Evolutionary conservation across 116 monocot species (phyloP), one percentile per base, ranked within the genome.

Genomic region (Dioscorea cayenensis): DNA sequence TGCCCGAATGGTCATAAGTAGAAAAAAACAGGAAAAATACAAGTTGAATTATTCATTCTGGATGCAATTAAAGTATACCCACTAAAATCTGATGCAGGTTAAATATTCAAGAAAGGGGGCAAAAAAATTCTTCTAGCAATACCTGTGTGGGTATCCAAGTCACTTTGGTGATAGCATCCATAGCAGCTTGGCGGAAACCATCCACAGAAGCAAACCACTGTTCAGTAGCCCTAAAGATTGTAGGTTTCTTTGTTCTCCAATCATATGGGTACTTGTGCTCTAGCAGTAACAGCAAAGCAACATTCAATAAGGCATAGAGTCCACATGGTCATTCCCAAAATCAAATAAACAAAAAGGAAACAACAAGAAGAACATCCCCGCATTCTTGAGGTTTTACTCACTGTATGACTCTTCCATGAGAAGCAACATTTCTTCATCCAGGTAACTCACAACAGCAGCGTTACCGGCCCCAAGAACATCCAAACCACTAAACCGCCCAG

Each of bases 211-310:
- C 86, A 78, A 99, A 99, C 97, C 97, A 99, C 64, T 99, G 97
- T 36, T 90, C 93, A 43, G 97, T 99, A 17, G 97, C 97, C 75
- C 97, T 93, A 50, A 99, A 93, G 70, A 99, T 99, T 69, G 97
- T 99, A 67, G 97, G 97, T 64, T 99, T 94, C 77, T 99, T 93
- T 37, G 97, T 94, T 85, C 97, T 86, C 97, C 97, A 99, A 70
- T 99, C 97, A 78, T 99, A 99, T 49, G 97, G 94, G 73, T 99
- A 99, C 76, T 99, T 99, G 75, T 99, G 97, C 65, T 89, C 97
- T 99, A 76, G 12, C 65, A 60, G 67, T 16, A 66, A 32, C 37
- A 28, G 10, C 51, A 66, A 69, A 58, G 60, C 4, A n/a, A 1
- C 13, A 65, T 14, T 36, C 37, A 66, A 51, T 11, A 12, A 66